Conservation (phyloP, 148 eudicot genomes). For the Arctostaphylos glauca region DNA sequence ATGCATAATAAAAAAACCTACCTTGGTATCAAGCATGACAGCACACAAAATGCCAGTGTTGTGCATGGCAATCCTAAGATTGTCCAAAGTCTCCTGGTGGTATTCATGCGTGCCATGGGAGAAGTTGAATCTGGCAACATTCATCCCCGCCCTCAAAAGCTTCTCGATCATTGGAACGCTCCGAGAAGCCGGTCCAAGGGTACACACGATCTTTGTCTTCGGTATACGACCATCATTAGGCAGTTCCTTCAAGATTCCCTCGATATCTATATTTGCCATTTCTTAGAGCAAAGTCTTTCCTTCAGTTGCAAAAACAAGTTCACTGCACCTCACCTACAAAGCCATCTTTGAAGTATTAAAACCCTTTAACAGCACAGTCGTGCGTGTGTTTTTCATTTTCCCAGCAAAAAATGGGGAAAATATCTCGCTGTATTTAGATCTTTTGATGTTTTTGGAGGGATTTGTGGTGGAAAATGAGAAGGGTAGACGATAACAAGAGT, state of each 20-base stretch:
- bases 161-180: constrained; percentile 62
- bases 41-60: constrained; percentile 65
- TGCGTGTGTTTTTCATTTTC: background rate
- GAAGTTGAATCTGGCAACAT: constrained; percentile 67
- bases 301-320: background rate
- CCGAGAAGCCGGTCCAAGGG: constrained; percentile 63
- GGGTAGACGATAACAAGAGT: background rate
- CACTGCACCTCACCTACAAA: background rate
- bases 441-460: background rate
- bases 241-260: constrained; percentile 60
- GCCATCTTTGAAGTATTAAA: background rate
- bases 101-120: constrained; percentile 67
- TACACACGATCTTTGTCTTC: constrained; percentile 70
- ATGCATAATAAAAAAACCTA: background rate
- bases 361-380: background rate
- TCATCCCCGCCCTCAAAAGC: constrained; percentile 64
- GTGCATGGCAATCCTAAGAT: constrained; percentile 61
- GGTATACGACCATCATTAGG: constrained; percentile 57
- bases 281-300: background rate
- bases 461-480: background rate
- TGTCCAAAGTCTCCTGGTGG: constrained; percentile 60
- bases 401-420: background rate
- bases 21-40: constrained; percentile 79
- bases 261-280: constrained; percentile 75
- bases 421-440: background rate